Evolutionary conservation across 305 asterid genomes (phyloP).

Genomic region (Euphrasia arctica): DNA sequence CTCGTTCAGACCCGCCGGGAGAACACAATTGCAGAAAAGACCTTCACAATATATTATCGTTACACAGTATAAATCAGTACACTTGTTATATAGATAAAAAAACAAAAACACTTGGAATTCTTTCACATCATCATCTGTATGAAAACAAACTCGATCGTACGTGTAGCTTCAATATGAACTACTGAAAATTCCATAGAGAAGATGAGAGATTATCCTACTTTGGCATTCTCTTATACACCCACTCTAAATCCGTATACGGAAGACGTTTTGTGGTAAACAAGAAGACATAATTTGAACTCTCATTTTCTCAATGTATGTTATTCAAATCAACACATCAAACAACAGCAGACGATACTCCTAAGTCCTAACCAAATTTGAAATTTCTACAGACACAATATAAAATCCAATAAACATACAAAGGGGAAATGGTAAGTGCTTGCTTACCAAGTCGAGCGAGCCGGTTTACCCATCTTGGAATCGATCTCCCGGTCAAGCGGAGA

Average conservation of each 20-base stretch:
- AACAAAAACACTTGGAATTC: neutral
- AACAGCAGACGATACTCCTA: neutral
- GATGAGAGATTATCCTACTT: slow-evolving; percentile 2
- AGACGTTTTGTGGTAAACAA: neutral
- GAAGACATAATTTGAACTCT: slow-evolving; percentile 8
- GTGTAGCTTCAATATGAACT: neutral
- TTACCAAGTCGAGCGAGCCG: slow-evolving; percentile 71
- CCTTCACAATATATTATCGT: slow-evolving; percentile 32
- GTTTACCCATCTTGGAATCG: slow-evolving; percentile 76
- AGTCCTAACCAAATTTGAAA: neutral
- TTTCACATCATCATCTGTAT: neutral
- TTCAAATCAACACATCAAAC: slow-evolving; percentile 2
- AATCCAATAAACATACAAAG: too few species aligned
- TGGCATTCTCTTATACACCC: slow-evolving; percentile 14
- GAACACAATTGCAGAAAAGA: slow-evolving; percentile 67
- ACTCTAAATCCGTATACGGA: neutral
- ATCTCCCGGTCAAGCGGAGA: slow-evolving; percentile 47
- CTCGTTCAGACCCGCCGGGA: slow-evolving; percentile 61
- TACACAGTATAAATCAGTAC: neutral
- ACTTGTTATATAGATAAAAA: neutral
- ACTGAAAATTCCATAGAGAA: neutral
- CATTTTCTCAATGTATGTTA: slow-evolving; percentile 1
- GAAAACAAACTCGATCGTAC: neutral
- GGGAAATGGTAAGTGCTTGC: slow-evolving; percentile 10
- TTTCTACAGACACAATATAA: too few species aligned